phyloP scores from a whole-genome alignment of 2,329 filamentous ascomycete genomes.

The Fusarium hainanense region DNA sequence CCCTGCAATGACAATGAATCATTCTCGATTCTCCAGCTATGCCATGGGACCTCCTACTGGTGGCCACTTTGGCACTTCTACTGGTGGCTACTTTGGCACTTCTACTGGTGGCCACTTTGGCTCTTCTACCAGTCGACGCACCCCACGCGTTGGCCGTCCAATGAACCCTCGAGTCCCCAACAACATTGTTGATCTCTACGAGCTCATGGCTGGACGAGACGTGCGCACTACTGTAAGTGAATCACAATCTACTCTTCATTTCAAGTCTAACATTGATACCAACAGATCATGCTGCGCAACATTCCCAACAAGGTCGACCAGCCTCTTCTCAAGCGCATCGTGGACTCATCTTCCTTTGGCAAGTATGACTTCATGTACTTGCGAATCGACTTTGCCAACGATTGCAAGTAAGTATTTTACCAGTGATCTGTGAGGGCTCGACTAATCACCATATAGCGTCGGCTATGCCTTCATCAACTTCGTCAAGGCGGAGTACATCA shows the following conservation, averaged over 20 bases:
- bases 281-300: conserved; percentile 90
- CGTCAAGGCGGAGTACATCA: conserved; percentile 75
- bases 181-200: conserved; percentile 66
- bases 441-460: conserved; percentile 68
- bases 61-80: not conserved
- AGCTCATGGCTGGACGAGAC: conserved; percentile 67
- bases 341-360: conserved; percentile 82
- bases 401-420: conserved; percentile 75
- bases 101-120: conserved; percentile 26
- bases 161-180: conserved; percentile 49
- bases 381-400: conserved; percentile 86
- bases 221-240: conserved; percentile 77
- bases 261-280: conserved; percentile 3
- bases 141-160: not conserved
- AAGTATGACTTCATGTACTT: conserved; percentile 96
- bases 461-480: conserved; percentile 99
- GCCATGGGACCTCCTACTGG: not conserved
- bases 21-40: conserved; percentile 44
- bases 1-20: conserved; percentile 52
- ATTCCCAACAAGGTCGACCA: conserved; percentile 92
- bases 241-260: not conserved
- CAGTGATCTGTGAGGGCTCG: not conserved
- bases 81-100: not conserved
- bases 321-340: conserved; percentile 78
- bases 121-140: conserved; percentile 40